Conservation (phyloP, 345 rosid species). For the Erodium maritimum region DNA sequence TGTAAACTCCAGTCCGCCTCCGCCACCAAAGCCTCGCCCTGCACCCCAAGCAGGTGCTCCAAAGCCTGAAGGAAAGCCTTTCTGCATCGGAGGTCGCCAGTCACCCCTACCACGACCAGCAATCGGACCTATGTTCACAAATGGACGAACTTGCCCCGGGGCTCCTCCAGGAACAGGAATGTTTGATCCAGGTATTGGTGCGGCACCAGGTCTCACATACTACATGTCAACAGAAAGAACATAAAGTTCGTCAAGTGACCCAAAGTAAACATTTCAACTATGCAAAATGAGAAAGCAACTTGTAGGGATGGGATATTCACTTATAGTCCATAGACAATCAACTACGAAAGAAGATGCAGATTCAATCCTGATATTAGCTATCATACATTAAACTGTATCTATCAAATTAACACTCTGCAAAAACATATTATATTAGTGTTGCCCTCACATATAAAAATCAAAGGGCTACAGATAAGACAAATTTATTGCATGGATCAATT, state of each 20-base stretch:
- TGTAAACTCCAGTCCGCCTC: slow-evolving; percentile 86
- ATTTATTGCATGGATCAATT: not conserved
- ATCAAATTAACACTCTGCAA: not conserved
- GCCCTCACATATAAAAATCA: not conserved
- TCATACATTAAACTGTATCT: no score
- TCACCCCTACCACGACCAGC: slow-evolving; percentile 96
- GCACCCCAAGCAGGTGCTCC: slow-evolving; percentile 60
- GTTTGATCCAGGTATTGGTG: slow-evolving; percentile 60
- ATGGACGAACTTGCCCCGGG: slow-evolving; percentile 75
- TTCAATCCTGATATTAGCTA: no score
- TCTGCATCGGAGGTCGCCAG: slow-evolving; percentile 75
- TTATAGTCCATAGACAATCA: not conserved
- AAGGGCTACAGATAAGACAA: not conserved
- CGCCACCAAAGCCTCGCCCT: slow-evolving; percentile 64
- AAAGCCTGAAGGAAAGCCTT: no score
- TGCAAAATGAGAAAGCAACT: not conserved
- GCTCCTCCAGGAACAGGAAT: slow-evolving; percentile 39
- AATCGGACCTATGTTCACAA: slow-evolving; percentile 38
- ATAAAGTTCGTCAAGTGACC: slow-evolving; percentile 8
- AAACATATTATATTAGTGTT: not conserved
- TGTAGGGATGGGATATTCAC: no score
- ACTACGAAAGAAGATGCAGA: no score
- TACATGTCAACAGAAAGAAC: slow-evolving; percentile 34
- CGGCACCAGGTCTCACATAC: slow-evolving; percentile 98
- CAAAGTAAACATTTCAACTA: slow-evolving; percentile 12